Base-by-base conservation (phyloP, 1,284 basidiomycete species). In the Phellopilus nigrolimitatus region DNA sequence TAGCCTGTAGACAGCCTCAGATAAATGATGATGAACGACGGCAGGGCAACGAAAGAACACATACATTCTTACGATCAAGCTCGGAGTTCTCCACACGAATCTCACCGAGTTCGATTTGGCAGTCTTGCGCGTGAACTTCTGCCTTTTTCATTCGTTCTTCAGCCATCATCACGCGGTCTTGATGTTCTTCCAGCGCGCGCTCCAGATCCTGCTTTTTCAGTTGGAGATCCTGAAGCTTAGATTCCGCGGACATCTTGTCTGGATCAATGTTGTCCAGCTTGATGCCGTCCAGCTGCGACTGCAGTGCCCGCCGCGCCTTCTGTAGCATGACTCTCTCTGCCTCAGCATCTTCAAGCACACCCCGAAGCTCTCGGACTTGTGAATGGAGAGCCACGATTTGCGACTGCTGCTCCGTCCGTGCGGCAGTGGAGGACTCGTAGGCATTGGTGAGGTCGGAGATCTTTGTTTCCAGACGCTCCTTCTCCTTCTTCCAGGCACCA, bases 401-500 rank as follows among this genome's bases (percentile, higher is more conserved):
- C 0, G 82, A 72, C 62, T 92, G 91, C 58, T 91, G 84, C 57
- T 91, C 88, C 0, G 82, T 71, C 60, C 91, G 88, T 0, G 79
- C 82, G 24, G 77, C 74, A 1, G 78, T 76, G 1, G 89, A 86
- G 0, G 85, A 75, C 56, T 91, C 85, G 63, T 88, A 91, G 0
- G 87, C 90, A 49, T 82, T 83, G 13, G 79, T 84, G 50, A 91
- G 64, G 62, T 91, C 88, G 7, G 65, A 65, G 46, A 91, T 88
- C 73, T 91, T 91, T 38, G 80, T 84, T 56, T 93, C 88, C 64
- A 92, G 70, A 8, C 88, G 82, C 55, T 91, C 89, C 64, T 83
- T 89, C 67, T 92, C 89, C 59, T 88, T 87, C 71, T 87, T 88
- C 88, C 89, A 92, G 3, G 84, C 80, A 8, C 82, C 78, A 40